Base-by-base conservation (phyloP, 352 stramenopile species). In the Lagenidium giganteum region DNA sequence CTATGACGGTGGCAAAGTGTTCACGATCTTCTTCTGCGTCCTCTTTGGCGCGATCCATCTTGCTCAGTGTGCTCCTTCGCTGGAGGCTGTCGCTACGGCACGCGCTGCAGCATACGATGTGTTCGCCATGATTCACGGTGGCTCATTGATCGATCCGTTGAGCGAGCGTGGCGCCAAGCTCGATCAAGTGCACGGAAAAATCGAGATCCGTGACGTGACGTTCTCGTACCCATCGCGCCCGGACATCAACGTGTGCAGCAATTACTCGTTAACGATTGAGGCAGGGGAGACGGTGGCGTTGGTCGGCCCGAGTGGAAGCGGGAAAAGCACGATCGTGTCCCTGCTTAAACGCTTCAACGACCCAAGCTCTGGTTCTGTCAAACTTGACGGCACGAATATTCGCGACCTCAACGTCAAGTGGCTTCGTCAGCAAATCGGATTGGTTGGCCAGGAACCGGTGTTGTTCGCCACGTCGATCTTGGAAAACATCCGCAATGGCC, bases 371-470 rank as follows among this genome's bases (percentile, higher is more conserved):
- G 70, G 72, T 0, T 40, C 36, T 20, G 71, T 86, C 16, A 31
- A 51, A 34, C 47, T 86, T 16, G 69, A 83, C 16, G 65, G 64
- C 23, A 38, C 61, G 2, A 71, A 95, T 42, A 21, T 97, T 1
- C 69, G 68, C 9, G 39, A 61, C 9, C 40, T 96, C 28, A 84
- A 95, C 43, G 28, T 70, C 13, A 45, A 69, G 21, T 87, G 73
- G 73, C 46, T 87, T n/a, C 67, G 78, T 2, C 42, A 62, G 7
- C 65, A 77, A 23, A 83, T 98, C 47, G 84, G 82, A 12, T 62
- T 96, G 34, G 92, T 98, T 8, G 58, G 64, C 3, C 95, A 98
- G 49, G 91, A 98, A 62, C 90, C 90, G 5, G 66, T 69, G n/a
- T 57, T 98, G 9, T 98, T 98, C 43, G 59, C 74, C 20, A 65